Evolutionary conservation across 164 flowering plant genomes (phyloP), one percentile per base, ranked within the genome.

Genomic region (Echeveria elegans): DNA sequence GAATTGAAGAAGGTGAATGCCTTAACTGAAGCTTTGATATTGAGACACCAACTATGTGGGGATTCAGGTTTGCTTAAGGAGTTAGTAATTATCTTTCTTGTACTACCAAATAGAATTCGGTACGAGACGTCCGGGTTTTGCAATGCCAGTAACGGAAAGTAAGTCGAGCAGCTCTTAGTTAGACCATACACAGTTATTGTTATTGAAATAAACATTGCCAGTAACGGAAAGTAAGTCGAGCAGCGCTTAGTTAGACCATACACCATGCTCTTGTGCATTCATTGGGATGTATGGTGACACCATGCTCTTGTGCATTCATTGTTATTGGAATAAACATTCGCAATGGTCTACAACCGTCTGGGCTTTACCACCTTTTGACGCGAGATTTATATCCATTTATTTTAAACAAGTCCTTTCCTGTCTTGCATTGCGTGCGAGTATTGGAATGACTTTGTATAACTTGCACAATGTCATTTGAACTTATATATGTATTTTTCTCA

Each of bases 1-100:
- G 61, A 56, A n/a, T n/a, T n/a, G n/a, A n/a, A n/a, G n/a, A 52
- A 56, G 19, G 61, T 56, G 61, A 56, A 56, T 29, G 19, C 32
- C 61, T 26, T 56, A 28, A 56, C 26, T 56, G 32, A 56, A 43
- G 45, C 15, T 18, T n/a, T n/a, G n/a, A n/a, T 43, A 43, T 11
- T 15, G 16, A 3, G 32, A 10, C 19, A n/a, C n/a, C n/a, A 26
- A 56, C 32, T 56, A 43, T 43, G 11, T 56, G 31, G 32, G 58
- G 58, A n/a, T n/a, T 53, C 14, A 10, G 58, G 61, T 56, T 26
- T 18, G 61, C 61, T 24, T 15, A 26, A 52, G 28, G 52, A 3
- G 12, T 7, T 2, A 40, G 11, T 40, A 40, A 7, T 40, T 40
- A 21, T 48, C 21, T 3, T 43, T 43, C 23, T 19, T 21, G 59